Conservation (phyloP, 768 basidiomycete species). For the Fomitopsis serialis region DNA sequence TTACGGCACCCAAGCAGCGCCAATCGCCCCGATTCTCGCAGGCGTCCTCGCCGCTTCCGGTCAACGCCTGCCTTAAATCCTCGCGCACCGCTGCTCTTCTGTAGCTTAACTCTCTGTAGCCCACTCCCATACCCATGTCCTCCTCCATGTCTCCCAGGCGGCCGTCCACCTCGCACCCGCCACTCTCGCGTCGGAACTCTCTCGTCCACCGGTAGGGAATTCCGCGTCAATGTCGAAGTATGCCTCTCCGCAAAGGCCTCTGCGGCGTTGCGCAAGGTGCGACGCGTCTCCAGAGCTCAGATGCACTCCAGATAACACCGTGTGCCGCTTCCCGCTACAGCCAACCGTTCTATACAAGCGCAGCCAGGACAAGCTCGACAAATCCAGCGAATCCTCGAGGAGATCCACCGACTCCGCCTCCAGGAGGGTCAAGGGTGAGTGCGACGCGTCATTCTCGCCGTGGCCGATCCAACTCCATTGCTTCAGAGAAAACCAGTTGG, state of each 20-base stretch:
- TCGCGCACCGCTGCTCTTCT: background rate
- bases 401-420: conserved; percentile 35
- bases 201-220: conserved; percentile 34
- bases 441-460: background rate
- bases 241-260: conserved; percentile 52
- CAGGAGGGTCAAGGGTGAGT: conserved; percentile 57
- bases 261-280: conserved; percentile 52
- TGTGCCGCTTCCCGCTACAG: conserved; percentile 1
- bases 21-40: no score
- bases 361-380: conserved; percentile 52
- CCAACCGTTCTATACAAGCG: conserved; percentile 43
- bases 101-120: background rate
- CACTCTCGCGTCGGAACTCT: background rate
- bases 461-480: background rate
- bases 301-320: background rate
- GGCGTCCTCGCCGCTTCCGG: no score
- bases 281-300: conserved; percentile 3
- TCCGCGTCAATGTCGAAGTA: conserved; percentile 56
- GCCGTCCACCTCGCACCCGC: background rate
- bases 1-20: no score
- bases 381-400: conserved; percentile 21
- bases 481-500: conserved; percentile 72
- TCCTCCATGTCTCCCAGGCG: background rate
- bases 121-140: background rate
- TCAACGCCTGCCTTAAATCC: no score